Evolutionary conservation across 495 filamentous ascomycete genomes (phyloP).

Genomic region (Annulohypoxylon nitens): DNA sequence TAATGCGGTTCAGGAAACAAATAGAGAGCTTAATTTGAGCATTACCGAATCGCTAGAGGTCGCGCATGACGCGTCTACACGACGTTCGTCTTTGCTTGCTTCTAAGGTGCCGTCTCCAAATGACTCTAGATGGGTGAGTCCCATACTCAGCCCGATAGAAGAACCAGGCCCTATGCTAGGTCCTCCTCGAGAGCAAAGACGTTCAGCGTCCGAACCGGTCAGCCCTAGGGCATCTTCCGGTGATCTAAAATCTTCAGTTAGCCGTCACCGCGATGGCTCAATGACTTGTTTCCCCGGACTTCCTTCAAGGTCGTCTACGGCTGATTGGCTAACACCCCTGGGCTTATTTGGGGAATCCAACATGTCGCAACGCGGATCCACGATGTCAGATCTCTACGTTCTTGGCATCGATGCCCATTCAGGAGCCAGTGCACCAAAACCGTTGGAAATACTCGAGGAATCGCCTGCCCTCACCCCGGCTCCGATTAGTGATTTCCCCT

Average conservation of each 20-base stretch:
- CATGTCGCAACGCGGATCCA: constrained; percentile 19
- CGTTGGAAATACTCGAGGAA: constrained; percentile 33
- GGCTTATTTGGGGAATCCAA: constrained; percentile 32
- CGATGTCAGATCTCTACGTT: constrained; percentile 33
- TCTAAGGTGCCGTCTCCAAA: constrained; percentile 23
- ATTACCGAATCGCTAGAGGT: constrained; percentile 11
- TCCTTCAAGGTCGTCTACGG: constrained; percentile 43
- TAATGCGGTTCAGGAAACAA: constrained; percentile 3
- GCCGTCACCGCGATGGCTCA: constrained; percentile 24
- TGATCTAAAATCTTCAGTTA: constrained; percentile 1
- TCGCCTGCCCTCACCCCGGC: constrained; percentile 25
- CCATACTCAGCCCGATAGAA: constrained; percentile 7
- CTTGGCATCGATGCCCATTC: constrained; percentile 38
- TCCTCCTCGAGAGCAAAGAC: constrained; percentile 17
- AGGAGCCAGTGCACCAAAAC: constrained; percentile 14
- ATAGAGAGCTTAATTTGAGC: constrained; percentile 10
- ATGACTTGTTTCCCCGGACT: constrained; percentile 46
- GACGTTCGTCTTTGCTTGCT: constrained; percentile 17
- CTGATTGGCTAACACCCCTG: constrained; percentile 49
- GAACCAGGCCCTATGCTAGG: neutral
- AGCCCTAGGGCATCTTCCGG: constrained; percentile 24
- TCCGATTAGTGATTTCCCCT: constrained; percentile 8
- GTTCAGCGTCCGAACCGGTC: constrained; percentile 41
- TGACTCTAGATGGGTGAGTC: constrained; percentile 21
- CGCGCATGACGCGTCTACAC: constrained; percentile 29